Percentiles rank a stretch among this genome's conserved stretches.
These are phyloP conservation scores for Sesbania bispinosa DNA, from an alignment of 306 rosid species.

Conservation along the genomic window DNA sequence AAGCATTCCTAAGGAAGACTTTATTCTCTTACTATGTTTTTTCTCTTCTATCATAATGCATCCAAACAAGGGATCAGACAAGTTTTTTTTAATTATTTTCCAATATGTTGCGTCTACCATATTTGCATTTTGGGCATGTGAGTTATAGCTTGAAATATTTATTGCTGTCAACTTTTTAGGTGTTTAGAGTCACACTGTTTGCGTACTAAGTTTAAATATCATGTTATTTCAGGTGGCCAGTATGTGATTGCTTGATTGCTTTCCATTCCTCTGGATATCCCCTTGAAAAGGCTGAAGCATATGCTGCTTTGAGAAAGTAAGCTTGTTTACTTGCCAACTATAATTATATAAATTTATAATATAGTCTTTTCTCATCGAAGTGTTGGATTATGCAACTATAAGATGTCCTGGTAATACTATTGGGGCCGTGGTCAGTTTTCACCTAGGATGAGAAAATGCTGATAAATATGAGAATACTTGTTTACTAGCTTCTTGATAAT, in stretches of 20 bases:
- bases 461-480: background rate
- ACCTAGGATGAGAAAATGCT: constrained; percentile 5
- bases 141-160: constrained; percentile 16
- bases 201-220: constrained; percentile 25
- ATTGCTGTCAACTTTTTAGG: background rate
- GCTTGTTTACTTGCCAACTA: constrained; percentile 30
- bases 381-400: constrained; percentile 21
- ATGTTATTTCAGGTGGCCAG: constrained; percentile 82
- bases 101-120: background rate
- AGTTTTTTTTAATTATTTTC: background rate
- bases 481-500: constrained; percentile 14
- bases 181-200: background rate
- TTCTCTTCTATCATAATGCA: background rate
- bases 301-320: constrained; percentile 87
- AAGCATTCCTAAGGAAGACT: background rate
- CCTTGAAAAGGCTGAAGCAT: constrained; percentile 85
- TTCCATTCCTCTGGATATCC: constrained; percentile 94
- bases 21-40: background rate
- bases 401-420: constrained; percentile 3
- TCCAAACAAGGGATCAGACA: constrained; percentile 13
- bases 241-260: constrained; percentile 93
- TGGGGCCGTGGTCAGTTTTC: background rate
- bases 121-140: constrained; percentile 10
- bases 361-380: constrained; percentile 8
- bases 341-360: no score